Evolutionary conservation across 2,329 filamentous ascomycete genomes (phyloP).

Genomic region (Metarhizium anisopliae): DNA sequence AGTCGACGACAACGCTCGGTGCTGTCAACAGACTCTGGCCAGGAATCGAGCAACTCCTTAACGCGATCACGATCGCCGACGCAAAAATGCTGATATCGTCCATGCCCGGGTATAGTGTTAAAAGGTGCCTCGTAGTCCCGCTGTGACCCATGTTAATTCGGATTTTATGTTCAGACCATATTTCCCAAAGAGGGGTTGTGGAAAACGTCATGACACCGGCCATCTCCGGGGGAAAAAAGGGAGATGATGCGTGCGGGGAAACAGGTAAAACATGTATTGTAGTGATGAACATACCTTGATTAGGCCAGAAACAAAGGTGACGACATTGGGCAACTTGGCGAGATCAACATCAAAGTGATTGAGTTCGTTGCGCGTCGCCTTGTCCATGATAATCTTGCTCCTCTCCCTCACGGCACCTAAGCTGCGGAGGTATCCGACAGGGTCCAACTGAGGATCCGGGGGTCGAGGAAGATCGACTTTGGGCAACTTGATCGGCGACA

Average conservation of each 20-base stretch:
- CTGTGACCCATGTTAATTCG: constrained; percentile 18
- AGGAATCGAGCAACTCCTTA: constrained; percentile 60
- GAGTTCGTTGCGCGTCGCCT: constrained; percentile 67
- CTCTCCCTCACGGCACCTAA: constrained; percentile 81
- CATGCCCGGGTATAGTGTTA: constrained; percentile 70
- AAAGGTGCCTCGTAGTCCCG: constrained; percentile 48
- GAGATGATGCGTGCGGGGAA: background rate
- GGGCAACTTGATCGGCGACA: constrained; percentile 48
- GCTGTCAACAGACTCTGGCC: constrained; percentile 59
- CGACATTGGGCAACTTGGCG: constrained; percentile 73
- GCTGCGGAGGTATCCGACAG: constrained; percentile 83
- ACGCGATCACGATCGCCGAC: constrained; percentile 70
- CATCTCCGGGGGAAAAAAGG: background rate
- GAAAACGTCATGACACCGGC: background rate
- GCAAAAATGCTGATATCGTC: constrained; percentile 75
- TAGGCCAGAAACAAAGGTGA: constrained; percentile 80
- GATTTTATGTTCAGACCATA: background rate
- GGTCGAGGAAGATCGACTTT: constrained; percentile 75
- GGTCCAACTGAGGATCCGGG: constrained; percentile 80
- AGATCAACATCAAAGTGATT: constrained; percentile 86
- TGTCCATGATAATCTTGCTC: constrained; percentile 63
- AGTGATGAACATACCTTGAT: constrained; percentile 62
- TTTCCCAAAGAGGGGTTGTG: background rate
- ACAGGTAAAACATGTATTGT: background rate
- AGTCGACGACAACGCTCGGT: constrained; percentile 67